These are phyloP conservation scores for Cryphonectria radicalis DNA, from an alignment of 2,329 filamentous ascomycete genomes.

Conservation along the genomic window DNA sequence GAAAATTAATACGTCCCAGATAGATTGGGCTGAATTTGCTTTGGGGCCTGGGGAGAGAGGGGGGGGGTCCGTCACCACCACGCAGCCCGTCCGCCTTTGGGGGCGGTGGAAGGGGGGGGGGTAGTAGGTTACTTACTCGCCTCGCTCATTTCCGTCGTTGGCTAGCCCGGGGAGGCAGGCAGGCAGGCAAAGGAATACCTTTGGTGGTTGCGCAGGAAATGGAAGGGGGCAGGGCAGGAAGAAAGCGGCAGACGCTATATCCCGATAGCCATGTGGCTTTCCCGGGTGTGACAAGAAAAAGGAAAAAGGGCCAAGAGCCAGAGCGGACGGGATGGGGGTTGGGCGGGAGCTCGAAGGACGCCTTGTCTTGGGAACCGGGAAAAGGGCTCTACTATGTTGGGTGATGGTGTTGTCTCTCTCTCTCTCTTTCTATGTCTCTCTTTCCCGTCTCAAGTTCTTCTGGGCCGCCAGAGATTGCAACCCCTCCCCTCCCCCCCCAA, in stretches of 20 bases:
- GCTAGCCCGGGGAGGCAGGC: neutral
- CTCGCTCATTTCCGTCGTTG: neutral
- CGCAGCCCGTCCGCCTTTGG: too few relatives aligned
- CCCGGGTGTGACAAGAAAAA: neutral
- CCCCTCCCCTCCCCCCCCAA: neutral
- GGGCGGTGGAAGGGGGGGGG: too few relatives aligned
- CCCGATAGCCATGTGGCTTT: slow-evolving; percentile 13
- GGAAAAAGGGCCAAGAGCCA: neutral
- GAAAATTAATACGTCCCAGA: slow-evolving; percentile 13
- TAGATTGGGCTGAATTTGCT: slow-evolving; percentile 13
- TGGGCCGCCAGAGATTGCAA: neutral
- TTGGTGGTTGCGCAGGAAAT: neutral
- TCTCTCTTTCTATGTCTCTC: neutral
- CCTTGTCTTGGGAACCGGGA: neutral
- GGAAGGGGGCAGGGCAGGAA: neutral
- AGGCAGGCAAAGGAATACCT: neutral
- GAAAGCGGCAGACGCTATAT: neutral
- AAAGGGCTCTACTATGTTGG: neutral
- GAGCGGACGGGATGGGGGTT: slow-evolving; percentile 1
- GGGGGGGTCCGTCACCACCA: neutral
- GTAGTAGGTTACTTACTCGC: neutral
- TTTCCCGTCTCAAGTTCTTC: neutral
- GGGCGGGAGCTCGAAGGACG: neutral
- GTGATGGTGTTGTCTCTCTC: neutral
- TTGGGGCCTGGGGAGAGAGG: neutral